Base-by-base conservation (phyloP, 495 filamentous ascomycete genomes). In the Aspergillus homomorphus region DNA sequence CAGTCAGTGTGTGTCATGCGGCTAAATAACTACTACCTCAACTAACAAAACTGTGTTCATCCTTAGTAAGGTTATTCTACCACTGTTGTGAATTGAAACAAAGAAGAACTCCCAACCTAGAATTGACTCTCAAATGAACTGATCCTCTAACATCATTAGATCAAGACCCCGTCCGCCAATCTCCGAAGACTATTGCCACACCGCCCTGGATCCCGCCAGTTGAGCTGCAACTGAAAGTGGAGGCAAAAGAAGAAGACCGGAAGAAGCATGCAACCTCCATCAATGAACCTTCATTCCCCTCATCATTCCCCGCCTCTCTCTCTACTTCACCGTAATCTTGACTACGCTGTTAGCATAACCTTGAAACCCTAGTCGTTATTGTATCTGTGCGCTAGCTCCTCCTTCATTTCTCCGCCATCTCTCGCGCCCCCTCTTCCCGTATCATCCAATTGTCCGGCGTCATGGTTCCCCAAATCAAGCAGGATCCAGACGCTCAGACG, bases 391-490 rank as follows among this genome's bases (percentile, higher is more conserved):
- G 2, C 33, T 14, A n/a, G 33, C 33, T 12, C 4, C 6, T 12
- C 33, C 7, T 10, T 3, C 33, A 5, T 2, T 38, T 12, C 33
- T 12, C 33, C 33, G 7, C 33, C 7, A 38, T 12, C 8, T 28
- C 33, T 12, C 33, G 33, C 33, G 33, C 33, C 33, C 8, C 33
- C 26, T 4, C n/a, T 46, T 22, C 19, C 12, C 14, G 18, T 41
- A 30, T 10, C 45, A 8, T 50, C 51, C 24, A 53, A 20, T 28
- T 18, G 45, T 43, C 55, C 49, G 49, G 60, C 62, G 57, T 58
- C 58, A 70, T 70, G 68, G 63, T 61, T 45, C 48, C 74, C 44
- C 72, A 73, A 54, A 53, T 78, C 69, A 78, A 79, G 53, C 70
- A 65, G 51, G 70, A 73, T 53, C 70, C 71, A 44, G 76, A 76